Conservation (phyloP, 2,329 filamentous ascomycete species). For the Apiospora kogelbergensis region DNA sequence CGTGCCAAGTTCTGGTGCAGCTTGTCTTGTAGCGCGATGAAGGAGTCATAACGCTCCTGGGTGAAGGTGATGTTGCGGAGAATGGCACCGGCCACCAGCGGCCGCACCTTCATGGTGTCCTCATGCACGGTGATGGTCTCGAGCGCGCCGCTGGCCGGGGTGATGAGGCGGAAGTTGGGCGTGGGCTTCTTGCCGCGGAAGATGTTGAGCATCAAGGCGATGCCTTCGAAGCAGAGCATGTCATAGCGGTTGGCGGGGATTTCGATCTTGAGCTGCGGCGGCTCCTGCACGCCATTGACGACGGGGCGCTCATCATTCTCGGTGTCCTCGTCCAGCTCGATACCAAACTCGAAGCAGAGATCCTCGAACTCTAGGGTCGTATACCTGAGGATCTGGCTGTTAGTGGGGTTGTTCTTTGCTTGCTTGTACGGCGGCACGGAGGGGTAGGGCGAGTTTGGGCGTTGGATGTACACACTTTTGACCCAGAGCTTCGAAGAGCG, state of each 20-base stretch:
- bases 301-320: slow-evolving; percentile 72
- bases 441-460: slow-evolving; percentile 21
- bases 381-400: slow-evolving; percentile 52
- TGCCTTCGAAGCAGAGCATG: slow-evolving; percentile 96
- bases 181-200: slow-evolving; percentile 76
- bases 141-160: slow-evolving; percentile 70
- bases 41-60: slow-evolving; percentile 88
- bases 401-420: slow-evolving; percentile 7
- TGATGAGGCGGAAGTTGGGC: slow-evolving; percentile 76
- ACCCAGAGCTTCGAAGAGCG: slow-evolving; percentile 89
- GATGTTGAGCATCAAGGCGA: slow-evolving; percentile 92
- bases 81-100: slow-evolving; percentile 86
- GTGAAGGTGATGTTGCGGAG: slow-evolving; percentile 90
- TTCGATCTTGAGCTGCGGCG: slow-evolving; percentile 95
- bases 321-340: slow-evolving; percentile 96
- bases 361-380: slow-evolving; percentile 96
- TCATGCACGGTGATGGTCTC: slow-evolving; percentile 79
- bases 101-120: slow-evolving; percentile 75
- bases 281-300: slow-evolving; percentile 77
- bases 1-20: slow-evolving; percentile 94
- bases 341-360: slow-evolving; percentile 97
- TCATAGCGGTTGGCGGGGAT: slow-evolving; percentile 94
- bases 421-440: slow-evolving; percentile 15
- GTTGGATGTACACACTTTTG: slow-evolving; percentile 60
- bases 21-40: slow-evolving; percentile 98